Evolutionary conservation across 2,329 filamentous ascomycete species (phyloP).

Genomic region (Epicoccum nigrum): DNA sequence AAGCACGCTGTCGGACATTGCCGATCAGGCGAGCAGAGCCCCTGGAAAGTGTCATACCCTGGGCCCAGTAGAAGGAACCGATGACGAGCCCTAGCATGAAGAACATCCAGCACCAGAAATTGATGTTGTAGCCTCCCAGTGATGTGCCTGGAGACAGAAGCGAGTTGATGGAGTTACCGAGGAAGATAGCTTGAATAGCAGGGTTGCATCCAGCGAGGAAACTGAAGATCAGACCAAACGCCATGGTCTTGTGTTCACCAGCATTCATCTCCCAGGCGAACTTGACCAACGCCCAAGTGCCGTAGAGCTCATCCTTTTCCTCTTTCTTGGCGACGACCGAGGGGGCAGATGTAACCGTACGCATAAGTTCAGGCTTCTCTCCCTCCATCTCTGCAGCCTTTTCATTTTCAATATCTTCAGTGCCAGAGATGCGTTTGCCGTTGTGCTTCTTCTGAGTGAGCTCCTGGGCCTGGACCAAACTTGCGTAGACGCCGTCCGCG

Average conservation of each 20-base stretch:
- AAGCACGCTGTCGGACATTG: constrained; percentile 80
- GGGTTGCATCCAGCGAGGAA: constrained; percentile 46
- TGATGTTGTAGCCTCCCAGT: constrained; percentile 71
- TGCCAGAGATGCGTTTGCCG: too few relatives aligned
- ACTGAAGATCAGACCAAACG: constrained; percentile 50
- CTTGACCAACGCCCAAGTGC: constrained; percentile 52
- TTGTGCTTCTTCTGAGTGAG: constrained; percentile 37
- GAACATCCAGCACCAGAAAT: constrained; percentile 51
- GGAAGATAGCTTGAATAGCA: constrained; percentile 68
- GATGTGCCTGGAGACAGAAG: constrained; percentile 64
- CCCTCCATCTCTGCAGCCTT: constrained; percentile 29
- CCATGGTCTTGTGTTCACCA: constrained; percentile 46
- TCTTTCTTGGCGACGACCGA: constrained; percentile 64
- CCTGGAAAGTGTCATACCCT: constrained; percentile 63
- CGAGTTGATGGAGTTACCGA: constrained; percentile 83
- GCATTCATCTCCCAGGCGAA: constrained; percentile 42
- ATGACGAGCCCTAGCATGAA: constrained; percentile 41
- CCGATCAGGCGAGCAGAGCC: constrained; percentile 68
- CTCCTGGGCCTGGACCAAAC: constrained; percentile 85
- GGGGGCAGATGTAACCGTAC: constrained; percentile 53
- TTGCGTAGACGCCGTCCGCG: constrained; percentile 75
- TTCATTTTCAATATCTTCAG: constrained; percentile 18
- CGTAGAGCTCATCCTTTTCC: constrained; percentile 36
- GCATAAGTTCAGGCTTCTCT: constrained; percentile 36
- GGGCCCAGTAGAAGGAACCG: constrained; percentile 35